Percentiles rank a stretch among this genome's conserved stretches.
Evolutionary conservation across 805 yeast species (phyloP).

Genomic region (Metschnikowia corniflorae): DNA sequence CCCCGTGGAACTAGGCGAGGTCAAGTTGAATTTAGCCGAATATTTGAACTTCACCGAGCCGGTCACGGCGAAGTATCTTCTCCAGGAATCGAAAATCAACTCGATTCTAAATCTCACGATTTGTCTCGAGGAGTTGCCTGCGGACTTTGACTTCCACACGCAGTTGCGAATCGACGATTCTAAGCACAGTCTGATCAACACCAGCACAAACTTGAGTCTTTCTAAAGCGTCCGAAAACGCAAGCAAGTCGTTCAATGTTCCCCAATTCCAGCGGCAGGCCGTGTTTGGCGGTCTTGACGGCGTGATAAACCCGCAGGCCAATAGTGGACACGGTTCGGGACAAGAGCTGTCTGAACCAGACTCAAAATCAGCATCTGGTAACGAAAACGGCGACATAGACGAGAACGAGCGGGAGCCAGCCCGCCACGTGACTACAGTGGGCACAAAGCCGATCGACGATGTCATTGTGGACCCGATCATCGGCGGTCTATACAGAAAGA

Average conservation of each 20-base stretch:
- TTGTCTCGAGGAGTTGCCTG: constrained; percentile 43
- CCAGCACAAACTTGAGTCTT: constrained; percentile 6
- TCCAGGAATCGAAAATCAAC: constrained; percentile 78
- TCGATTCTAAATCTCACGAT: constrained; percentile 66
- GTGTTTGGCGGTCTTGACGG: constrained; percentile 52
- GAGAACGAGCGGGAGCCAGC: not conserved
- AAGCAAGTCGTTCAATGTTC: constrained; percentile 28
- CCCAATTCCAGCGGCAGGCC: constrained; percentile 39
- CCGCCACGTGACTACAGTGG: constrained; percentile 6
- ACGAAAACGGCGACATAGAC: not conserved
- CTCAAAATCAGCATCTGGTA: not conserved
- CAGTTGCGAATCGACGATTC: constrained; percentile 36
- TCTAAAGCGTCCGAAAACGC: constrained; percentile 20
- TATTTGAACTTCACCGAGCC: constrained; percentile 55
- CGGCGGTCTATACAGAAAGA: constrained; percentile 47
- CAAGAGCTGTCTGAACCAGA: constrained; percentile 1
- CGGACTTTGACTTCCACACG: constrained; percentile 40
- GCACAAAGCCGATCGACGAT: constrained; percentile 13
- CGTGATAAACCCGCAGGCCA: constrained; percentile 23
- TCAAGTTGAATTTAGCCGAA: constrained; percentile 69
- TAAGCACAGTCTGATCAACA: constrained; percentile 4
- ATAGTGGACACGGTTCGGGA: constrained; percentile 1
- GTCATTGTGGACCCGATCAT: constrained; percentile 48
- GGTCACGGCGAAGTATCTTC: constrained; percentile 57
- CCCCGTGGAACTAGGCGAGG: constrained; percentile 55